These are phyloP conservation scores for Saturnispora galanensis DNA, from an alignment of 805 yeast species.

Conservation along the genomic window DNA sequence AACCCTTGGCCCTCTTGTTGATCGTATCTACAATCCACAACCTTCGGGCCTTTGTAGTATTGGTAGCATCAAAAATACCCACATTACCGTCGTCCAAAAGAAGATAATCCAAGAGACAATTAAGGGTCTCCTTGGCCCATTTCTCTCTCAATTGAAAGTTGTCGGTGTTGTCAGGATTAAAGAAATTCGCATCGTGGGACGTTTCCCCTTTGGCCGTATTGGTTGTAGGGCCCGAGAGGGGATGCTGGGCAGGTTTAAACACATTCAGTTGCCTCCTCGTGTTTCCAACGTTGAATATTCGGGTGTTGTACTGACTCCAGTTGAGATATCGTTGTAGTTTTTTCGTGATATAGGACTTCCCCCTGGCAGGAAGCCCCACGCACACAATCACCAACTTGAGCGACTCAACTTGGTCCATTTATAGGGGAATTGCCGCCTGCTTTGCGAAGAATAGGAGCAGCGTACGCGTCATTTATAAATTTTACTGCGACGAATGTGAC, in stretches of 20 bases:
- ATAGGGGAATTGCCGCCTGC: neutral
- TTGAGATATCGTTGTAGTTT: slow-evolving; percentile 49
- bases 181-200: slow-evolving; percentile 32
- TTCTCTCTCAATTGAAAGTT: slow-evolving; percentile 36
- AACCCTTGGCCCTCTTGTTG: slow-evolving; percentile 24
- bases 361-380: slow-evolving; percentile 72
- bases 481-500: slow-evolving; percentile 2
- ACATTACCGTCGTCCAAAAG: slow-evolving; percentile 36
- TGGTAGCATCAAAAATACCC: slow-evolving; percentile 54
- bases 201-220: slow-evolving; percentile 12
- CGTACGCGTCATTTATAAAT: neutral
- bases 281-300: slow-evolving; percentile 67
- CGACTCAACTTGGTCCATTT: slow-evolving; percentile 15
- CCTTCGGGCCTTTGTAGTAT: slow-evolving; percentile 40
- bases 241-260: slow-evolving; percentile 29
- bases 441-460: no score
- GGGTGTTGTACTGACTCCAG: slow-evolving; percentile 52
- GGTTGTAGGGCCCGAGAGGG: slow-evolving; percentile 27
- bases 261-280: slow-evolving; percentile 49
- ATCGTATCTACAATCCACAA: slow-evolving; percentile 31
- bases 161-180: slow-evolving; percentile 32
- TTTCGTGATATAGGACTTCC: slow-evolving; percentile 63
- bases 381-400: slow-evolving; percentile 54
- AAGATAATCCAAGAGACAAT: slow-evolving; percentile 35
- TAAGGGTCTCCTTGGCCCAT: slow-evolving; percentile 44